Evolutionary conservation across 495 filamentous ascomycete genomes (phyloP).

Genomic region (Parathielavia appendiculata): DNA sequence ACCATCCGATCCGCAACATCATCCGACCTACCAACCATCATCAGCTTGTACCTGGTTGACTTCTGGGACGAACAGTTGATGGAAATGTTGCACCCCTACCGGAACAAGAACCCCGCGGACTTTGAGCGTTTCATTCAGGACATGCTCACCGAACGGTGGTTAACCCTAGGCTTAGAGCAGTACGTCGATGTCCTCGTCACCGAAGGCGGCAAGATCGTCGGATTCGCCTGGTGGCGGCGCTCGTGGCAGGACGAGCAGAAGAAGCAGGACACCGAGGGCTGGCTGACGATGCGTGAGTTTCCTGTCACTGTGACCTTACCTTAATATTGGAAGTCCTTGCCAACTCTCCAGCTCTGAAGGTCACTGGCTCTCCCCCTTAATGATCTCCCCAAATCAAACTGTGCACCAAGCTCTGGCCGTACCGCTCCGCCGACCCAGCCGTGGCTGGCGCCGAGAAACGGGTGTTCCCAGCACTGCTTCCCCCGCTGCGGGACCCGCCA

Average conservation of each 20-base stretch:
- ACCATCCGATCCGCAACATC: background rate
- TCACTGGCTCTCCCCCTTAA: background rate
- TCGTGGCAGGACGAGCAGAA: background rate
- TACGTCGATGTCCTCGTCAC: background rate
- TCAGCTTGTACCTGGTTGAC: background rate
- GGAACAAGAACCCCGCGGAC: background rate
- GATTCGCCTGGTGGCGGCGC: constrained; percentile 1
- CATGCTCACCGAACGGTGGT: constrained; percentile 1
- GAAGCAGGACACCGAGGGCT: background rate
- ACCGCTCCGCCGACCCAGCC: background rate
- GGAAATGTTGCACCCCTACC: background rate
- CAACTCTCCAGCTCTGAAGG: too few species aligned
- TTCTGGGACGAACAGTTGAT: background rate
- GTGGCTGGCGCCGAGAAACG: background rate
- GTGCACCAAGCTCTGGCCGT: background rate
- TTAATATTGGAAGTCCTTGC: too few species aligned
- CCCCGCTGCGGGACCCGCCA: background rate
- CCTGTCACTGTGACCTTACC: background rate
- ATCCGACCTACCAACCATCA: background rate
- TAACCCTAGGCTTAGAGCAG: background rate
- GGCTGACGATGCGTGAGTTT: background rate
- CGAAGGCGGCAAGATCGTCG: background rate
- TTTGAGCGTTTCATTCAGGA: background rate
- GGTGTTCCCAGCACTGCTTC: background rate
- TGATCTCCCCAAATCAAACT: background rate